phyloP scores from a whole-genome alignment of 192 early-diverging fungal species.

The Backusella luteola region DNA sequence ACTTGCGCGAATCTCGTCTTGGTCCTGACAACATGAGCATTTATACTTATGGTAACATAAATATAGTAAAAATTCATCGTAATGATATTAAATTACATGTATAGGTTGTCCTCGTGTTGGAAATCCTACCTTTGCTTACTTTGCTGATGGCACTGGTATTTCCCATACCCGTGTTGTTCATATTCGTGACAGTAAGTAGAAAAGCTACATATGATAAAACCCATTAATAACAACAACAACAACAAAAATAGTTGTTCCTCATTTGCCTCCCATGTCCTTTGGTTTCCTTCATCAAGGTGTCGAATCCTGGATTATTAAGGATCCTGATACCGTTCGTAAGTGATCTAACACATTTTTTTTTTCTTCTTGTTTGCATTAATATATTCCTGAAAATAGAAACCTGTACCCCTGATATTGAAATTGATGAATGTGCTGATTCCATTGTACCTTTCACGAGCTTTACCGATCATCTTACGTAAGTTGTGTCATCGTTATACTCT shows the following conservation, averaged over 20 bases:
- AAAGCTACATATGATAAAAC: background rate
- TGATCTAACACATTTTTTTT: background rate
- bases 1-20: constrained; percentile 10
- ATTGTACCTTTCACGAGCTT: constrained; percentile 17
- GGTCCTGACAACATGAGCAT: constrained; percentile 15
- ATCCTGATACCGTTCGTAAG: background rate
- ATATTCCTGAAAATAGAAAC: constrained; percentile 1
- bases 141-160: constrained; percentile 8
- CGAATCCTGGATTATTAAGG: background rate
- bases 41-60: constrained; percentile 26
- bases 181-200: constrained; percentile 13
- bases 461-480: constrained; percentile 11
- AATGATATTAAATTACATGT: background rate
- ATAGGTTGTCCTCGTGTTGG: constrained; percentile 15
- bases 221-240: background rate
- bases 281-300: constrained; percentile 15
- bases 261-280: background rate
- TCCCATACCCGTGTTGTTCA: background rate
- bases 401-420: background rate
- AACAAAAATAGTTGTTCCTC: constrained; percentile 7
- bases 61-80: background rate
- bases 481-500: background rate
- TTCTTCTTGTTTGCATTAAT: background rate
- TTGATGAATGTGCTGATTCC: constrained; percentile 1
- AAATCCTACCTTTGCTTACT: constrained; percentile 13